phyloP scores from a whole-genome alignment of 2,329 filamentous ascomycete species.

The Corniculantispora saksenae region DNA sequence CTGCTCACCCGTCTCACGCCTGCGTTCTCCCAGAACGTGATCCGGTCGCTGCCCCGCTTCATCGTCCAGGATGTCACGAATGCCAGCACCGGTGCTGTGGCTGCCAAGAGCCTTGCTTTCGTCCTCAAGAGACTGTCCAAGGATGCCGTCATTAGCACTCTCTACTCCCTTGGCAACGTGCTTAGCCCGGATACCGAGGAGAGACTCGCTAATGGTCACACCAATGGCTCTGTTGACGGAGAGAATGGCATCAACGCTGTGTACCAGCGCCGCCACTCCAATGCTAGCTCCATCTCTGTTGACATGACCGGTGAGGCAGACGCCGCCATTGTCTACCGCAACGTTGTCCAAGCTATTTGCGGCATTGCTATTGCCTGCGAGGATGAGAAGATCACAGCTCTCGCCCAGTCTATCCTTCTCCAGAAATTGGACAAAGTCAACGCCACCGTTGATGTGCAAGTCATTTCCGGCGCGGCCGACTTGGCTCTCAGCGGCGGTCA shows the following conservation, averaged over 20 bases:
- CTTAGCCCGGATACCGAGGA: slow-evolving; percentile 71
- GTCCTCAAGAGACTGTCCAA: slow-evolving; percentile 82
- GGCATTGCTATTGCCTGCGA: slow-evolving; percentile 79
- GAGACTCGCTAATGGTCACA: slow-evolving; percentile 52
- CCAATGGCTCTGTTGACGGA: slow-evolving; percentile 45
- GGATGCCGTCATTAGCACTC: slow-evolving; percentile 89
- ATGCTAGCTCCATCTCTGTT: slow-evolving; percentile 79
- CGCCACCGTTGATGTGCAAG: slow-evolving; percentile 75
- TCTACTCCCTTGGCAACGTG: slow-evolving; percentile 96
- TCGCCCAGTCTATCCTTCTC: slow-evolving; percentile 93
- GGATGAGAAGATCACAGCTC: slow-evolving; percentile 88
- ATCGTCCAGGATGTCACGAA: slow-evolving; percentile 81
- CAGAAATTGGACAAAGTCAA: slow-evolving; percentile 91
- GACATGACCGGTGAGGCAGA: slow-evolving; percentile 76
- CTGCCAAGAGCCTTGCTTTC: slow-evolving; percentile 81
- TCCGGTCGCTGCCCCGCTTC: slow-evolving; percentile 78
- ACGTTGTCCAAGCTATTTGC: slow-evolving; percentile 93
- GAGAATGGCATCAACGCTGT: slow-evolving; percentile 43
- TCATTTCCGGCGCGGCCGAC: slow-evolving; percentile 78
- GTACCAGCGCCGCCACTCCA: slow-evolving; percentile 58
- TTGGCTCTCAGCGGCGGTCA: slow-evolving; percentile 76
- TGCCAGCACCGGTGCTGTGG: slow-evolving; percentile 69
- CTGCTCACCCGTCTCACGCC: slow-evolving; percentile 76
- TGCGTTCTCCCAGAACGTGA: slow-evolving; percentile 71
- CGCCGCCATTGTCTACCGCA: slow-evolving; percentile 72